Evolutionary conservation across 768 basidiomycete genomes (phyloP), one percentile per base, ranked within the genome.

Genomic region (Russula griseocarnosa): DNA sequence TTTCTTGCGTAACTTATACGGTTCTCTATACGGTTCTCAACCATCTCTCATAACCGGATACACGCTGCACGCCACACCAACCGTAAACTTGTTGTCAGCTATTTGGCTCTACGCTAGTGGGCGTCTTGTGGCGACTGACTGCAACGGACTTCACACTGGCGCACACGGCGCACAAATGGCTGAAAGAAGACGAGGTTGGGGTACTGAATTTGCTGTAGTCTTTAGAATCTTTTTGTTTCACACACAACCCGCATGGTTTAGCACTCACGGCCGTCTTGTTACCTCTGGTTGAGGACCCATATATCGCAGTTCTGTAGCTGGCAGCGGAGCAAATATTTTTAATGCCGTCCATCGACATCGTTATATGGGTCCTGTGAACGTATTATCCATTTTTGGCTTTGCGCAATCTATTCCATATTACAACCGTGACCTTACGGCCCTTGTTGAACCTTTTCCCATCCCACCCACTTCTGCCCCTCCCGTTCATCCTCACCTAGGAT

Each of bases 201-300:
- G 16, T 47, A 47, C 9, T 22, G 10, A 22, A 47, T 22, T n/a
- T 10, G n/a, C 6, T 5, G n/a, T 3, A 34, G 22, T 26, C 42
- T 34, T 44, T 44, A 16, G 16, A 53, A 38, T 5, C 20, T 50
- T 40, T 44, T 30, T 52, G 30, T 22, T 55, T n/a, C 1, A 18
- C n/a, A 18, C n/a, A 24, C 13, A 38, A 4, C 13, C 30, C 50
- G 38, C n/a, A 32, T 32, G 11, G n/a, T 11, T 10, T 30, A 9
- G 86, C 71, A 71, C 87, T 90, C 38, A 79, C 77, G 32, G 85
- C 77, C 11, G 90, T 93, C 69, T 86, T 85, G 70, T 93, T 82
- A 71, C 93, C 93, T 58, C 92, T 81, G 26, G 92, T 90, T 1
- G 92, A 90, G 70, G 96, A 96, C 0, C 9, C 44, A 8, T 11